Evolutionary conservation across 2,329 filamentous ascomycete species (phyloP), one percentile per base, ranked within the genome.

Genomic region (Colletotrichum siamense): DNA sequence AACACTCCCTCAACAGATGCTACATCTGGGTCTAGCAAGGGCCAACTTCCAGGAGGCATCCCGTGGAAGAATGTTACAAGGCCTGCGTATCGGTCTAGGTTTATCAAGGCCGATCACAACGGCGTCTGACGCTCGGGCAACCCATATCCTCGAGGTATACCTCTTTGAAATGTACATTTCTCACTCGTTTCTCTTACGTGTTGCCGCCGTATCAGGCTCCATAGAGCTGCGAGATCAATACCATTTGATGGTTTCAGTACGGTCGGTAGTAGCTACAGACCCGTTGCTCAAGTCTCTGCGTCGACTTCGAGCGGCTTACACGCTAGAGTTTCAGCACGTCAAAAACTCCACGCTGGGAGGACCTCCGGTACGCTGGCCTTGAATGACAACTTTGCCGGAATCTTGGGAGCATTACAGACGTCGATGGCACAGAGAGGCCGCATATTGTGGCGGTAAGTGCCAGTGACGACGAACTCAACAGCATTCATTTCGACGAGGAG

Each of bases 41-140:
- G 39, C 4, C 2, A n/a, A 3, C 1, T 1, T 44, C 8, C 18
- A n/a, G 1, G 9, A 44, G 1, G 39, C 39, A 10, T n/a, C 3
- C 39, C 16, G 39, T 44, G 39, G 39, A 44, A 44, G 18, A n/a
- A 44, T 44, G 39, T 3, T n/a, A 10, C 18, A 44, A n/a, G 39
- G 8, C 39, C 18, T 44, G 39, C 39, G 8, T n/a, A 44, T 44
- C 39, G 18, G 16, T 4, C 8, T 44, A 44, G n/a, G 39, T 44
- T 5, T 10, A 44, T 5, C 39, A 44, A 3, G 18, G 8, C 5
- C 39, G 39, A 44, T 44, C 39, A 44, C 39, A 44, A n/a, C 16
- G 16, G 16, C 39, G 39, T 44, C 39, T 44, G 39, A n/a, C 39
- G 39, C 39, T 44, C 18, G 16, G 10, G 5, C 16, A 8, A 44